Evolutionary conservation across 164 flowering plant genomes (phyloP), one percentile per base, ranked within the genome.

Genomic region (Macadamia tetraphylla): DNA sequence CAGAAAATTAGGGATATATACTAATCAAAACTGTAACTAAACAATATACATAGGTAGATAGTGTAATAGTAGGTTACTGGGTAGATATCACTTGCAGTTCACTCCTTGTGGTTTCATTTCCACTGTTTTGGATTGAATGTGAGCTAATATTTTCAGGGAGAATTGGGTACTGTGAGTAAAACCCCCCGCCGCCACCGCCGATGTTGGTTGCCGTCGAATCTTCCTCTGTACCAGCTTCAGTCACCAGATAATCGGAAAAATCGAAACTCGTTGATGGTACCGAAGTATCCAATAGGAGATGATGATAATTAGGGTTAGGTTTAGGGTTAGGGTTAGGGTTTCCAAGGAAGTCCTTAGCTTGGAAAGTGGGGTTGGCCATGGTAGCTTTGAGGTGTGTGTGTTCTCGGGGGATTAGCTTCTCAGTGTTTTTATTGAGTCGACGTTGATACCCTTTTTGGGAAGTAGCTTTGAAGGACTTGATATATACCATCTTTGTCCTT

Each of bases 201-300:
- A 42, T 49, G 2, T 18, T 29, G 14, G 66, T 64, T 10, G 73
- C 63, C 6, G 55, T 40, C 0, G 72, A 64, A 29, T 70, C 71
- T 3, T 71, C 76, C 6, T 61, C 72, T 9, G 53, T 65, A 0
- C 60, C 69, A 11, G 62, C 81, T 3, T 70, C 79, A 17, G 67
- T 12, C 29, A 74, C 3, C 0, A 82, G 70, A 59, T 67, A 82
- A 46, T 82, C 81, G 11, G 81, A 79, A 6, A 79, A 6, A 29
- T 76, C 74, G 58, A 82, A 78, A 9, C 74, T 75, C 42, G 43
- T 35, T 35, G 40, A 35, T 5, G 5, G 7, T 48, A 29, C 29
- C 63, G 69, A 49, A 62, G 64, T 3, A 31, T 55, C 65, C 31
- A 52, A 18, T 10, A 35, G 40, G 3, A 32, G n/a, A 32, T 8